Evolutionary conservation across 2,329 filamentous ascomycete genomes (phyloP).

Genomic region (Trichoderma sp.): DNA sequence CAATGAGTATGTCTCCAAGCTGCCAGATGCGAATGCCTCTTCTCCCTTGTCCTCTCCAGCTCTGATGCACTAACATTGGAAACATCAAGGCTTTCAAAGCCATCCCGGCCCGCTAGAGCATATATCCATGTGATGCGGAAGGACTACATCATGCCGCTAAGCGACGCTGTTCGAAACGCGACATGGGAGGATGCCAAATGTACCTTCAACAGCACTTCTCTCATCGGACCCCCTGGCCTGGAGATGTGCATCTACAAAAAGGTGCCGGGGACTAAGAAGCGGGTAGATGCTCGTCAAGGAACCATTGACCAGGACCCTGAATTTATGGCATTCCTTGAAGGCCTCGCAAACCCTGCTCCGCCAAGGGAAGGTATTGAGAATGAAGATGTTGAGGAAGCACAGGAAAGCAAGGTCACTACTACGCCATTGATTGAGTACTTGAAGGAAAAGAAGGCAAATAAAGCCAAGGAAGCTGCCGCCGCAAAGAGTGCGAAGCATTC

Average conservation of each 20-base stretch:
- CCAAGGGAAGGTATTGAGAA: slow-evolving; percentile 44
- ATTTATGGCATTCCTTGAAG: slow-evolving; percentile 89
- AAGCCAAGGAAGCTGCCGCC: slow-evolving; percentile 52
- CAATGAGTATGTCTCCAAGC: slow-evolving; percentile 61
- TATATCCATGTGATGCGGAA: slow-evolving; percentile 79
- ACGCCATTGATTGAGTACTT: slow-evolving; percentile 89
- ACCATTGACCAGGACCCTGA: slow-evolving; percentile 96
- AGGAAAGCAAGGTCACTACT: slow-evolving; percentile 64
- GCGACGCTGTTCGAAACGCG: slow-evolving; percentile 64
- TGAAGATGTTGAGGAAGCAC: slow-evolving; percentile 41
- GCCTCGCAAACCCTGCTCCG: slow-evolving; percentile 66
- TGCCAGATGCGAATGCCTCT: background rate
- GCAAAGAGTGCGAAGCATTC: slow-evolving; percentile 50
- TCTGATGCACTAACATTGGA: slow-evolving; percentile 20
- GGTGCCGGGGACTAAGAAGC: slow-evolving; percentile 68
- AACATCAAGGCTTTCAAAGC: slow-evolving; percentile 68
- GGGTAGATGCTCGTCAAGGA: slow-evolving; percentile 80
- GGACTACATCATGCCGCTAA: slow-evolving; percentile 63
- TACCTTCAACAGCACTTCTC: slow-evolving; percentile 65
- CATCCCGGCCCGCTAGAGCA: slow-evolving; percentile 73
- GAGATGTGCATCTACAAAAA: slow-evolving; percentile 85
- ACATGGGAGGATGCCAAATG: slow-evolving; percentile 80
- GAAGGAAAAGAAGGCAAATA: slow-evolving; percentile 85
- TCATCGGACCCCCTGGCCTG: slow-evolving; percentile 74
- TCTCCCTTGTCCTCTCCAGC: background rate